Evolutionary conservation across 768 basidiomycete species (phyloP).

Genomic region (Trametes cingulata): DNA sequence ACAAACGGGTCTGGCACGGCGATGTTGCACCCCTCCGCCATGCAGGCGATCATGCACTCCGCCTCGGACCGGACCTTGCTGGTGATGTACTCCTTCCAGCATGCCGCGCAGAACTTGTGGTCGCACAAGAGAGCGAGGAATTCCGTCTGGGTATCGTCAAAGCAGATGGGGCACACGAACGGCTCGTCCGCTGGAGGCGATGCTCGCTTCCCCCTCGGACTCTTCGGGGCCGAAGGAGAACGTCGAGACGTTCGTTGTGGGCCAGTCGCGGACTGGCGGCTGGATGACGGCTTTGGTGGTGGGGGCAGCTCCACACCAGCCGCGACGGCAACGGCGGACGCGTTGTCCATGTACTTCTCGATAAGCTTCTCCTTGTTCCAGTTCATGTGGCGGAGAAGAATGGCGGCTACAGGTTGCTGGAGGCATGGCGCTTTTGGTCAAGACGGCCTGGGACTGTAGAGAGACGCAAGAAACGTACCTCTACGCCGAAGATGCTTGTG

Average conservation of each 20-base stretch:
- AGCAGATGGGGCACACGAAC: conserved; percentile 95
- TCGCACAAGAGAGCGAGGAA: conserved; percentile 77
- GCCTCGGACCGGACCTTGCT: conserved; percentile 85
- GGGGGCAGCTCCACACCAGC: conserved; percentile 64
- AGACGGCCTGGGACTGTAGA: background rate
- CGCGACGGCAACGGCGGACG: conserved; percentile 63
- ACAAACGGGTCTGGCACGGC: conserved; percentile 68
- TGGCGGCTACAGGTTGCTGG: conserved; percentile 67
- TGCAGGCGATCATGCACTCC: conserved; percentile 72
- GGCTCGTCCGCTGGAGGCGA: conserved; percentile 37
- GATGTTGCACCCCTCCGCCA: conserved; percentile 75
- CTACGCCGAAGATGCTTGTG: conserved; percentile 82
- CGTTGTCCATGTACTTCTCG: conserved; percentile 96
- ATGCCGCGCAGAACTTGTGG: conserved; percentile 80
- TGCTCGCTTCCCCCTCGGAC: conserved; percentile 31
- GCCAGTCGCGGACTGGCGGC: conserved; percentile 37
- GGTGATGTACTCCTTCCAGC: conserved; percentile 79
- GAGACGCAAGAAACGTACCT: conserved; percentile 58
- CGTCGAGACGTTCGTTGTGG: conserved; percentile 29
- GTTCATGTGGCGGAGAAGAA: conserved; percentile 78
- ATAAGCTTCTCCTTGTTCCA: conserved; percentile 98
- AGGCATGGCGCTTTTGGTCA: background rate
- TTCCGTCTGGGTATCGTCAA: conserved; percentile 65
- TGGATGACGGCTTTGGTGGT: conserved; percentile 34
- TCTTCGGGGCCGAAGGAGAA: conserved; percentile 28